phyloP scores from a whole-genome alignment of 805 yeast species.

The Starmera dryadoides region DNA sequence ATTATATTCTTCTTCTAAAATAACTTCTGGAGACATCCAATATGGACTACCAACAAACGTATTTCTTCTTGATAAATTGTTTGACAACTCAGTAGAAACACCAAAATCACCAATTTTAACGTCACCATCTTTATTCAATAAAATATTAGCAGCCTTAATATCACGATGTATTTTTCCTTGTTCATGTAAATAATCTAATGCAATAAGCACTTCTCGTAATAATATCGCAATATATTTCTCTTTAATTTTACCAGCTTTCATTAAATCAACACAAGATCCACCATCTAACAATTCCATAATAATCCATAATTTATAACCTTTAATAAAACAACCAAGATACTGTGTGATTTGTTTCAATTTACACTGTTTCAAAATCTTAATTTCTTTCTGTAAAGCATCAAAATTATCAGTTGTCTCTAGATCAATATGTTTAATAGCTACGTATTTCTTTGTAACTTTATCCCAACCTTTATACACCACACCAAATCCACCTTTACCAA shows the following conservation, averaged over 20 bases:
- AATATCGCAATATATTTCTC: conserved; percentile 76
- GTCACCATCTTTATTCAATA: conserved; percentile 60
- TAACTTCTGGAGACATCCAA: conserved; percentile 99
- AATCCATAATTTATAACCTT: conserved; percentile 87
- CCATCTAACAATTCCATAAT: conserved; percentile 97
- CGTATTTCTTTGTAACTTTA: conserved; percentile 62
- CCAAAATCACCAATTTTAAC: conserved; percentile 95
- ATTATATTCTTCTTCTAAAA: conserved; percentile 79
- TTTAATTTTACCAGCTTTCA: conserved; percentile 69
- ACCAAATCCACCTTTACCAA: conserved; percentile 96
- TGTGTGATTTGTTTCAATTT: conserved; percentile 80
- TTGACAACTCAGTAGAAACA: conserved; percentile 79
- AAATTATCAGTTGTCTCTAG: conserved; percentile 90
- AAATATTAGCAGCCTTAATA: conserved; percentile 87
- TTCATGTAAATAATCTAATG: conserved; percentile 63
- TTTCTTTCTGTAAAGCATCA: conserved; percentile 86
- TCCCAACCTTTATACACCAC: conserved; percentile 85
- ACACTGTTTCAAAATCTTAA: conserved; percentile 75
- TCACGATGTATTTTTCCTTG: conserved; percentile 86
- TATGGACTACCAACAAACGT: conserved; percentile 78
- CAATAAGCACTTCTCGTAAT: conserved; percentile 69
- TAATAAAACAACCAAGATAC: conserved; percentile 79
- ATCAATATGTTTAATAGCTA: conserved; percentile 90
- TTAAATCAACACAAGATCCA: conserved; percentile 71
- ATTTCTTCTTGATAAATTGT: conserved; percentile 55